Evolutionary conservation across 2,329 filamentous ascomycete species (phyloP), one percentile per base, ranked within the genome.

Genomic region (Xylariaceae sp.): DNA sequence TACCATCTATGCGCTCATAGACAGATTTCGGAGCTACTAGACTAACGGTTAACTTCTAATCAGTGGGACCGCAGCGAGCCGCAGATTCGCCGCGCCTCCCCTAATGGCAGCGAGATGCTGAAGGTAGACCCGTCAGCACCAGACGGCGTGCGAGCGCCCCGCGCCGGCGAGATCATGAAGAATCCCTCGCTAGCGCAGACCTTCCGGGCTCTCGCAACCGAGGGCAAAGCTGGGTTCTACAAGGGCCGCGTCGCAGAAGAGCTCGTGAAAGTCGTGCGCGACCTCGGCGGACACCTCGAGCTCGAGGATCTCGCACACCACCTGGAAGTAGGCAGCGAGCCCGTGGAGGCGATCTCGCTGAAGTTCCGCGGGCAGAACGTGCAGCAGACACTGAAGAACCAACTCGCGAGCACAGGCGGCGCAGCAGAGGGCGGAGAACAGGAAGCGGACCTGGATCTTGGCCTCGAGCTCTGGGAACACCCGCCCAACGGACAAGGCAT

Each of bases 401-500:
- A 53, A n/a, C 51, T 67, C 7, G 48, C 74, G 67, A 72, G 30
- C 53, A 67, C n/a, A n/a, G n/a, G n/a, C 7, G 68, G 73, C 57
- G 69, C 8, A 23, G 16, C 50, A 57, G 32, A 21, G 42, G n/a
- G n/a, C 13, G 8, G 37, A 75, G 66, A 76, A 33, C 4, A 60
- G 18, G 33, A 35, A 15, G 69, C 72, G 4, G 63, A 69, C 53
- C 64, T 70, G 20, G 75, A 79, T 44, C 72, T 77, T 10, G 85
- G 85, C 8, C 81, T 97, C 35, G 86, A 96, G 67, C 77, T 99
- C 0, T 97, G 93, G 93, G 94, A 99, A 68, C 93, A 97, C 69
- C 92, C 93, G 29, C 94, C 94, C 7, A 97, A 97, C 65, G 92
- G 94, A 0, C 94, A 97, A 73, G 94, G 94, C 1, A 92, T 97